Percentiles rank a stretch among this genome's conserved stretches.
Evolutionary conservation across 768 basidiomycete species (phyloP).

Genomic region (Lactarius hengduanensis): DNA sequence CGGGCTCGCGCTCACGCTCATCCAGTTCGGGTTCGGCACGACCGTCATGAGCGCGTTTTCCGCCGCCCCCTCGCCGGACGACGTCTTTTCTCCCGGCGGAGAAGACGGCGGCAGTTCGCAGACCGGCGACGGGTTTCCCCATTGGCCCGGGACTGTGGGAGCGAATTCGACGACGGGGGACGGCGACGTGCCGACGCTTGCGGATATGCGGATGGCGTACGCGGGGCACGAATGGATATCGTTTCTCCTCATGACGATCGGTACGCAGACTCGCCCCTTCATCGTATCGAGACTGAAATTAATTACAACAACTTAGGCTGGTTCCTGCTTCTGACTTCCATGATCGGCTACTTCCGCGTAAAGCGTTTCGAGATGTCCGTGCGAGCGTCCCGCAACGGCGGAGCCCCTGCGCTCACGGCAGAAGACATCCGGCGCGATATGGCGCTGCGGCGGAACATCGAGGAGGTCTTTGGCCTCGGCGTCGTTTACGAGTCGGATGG

Average conservation of each 20-base stretch:
- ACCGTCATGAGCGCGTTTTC: conserved; percentile 33
- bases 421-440: conserved; percentile 22
- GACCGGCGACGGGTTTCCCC: neutral
- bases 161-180: conserved; percentile 25
- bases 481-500: conserved; percentile 8
- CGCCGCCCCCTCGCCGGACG: conserved; percentile 14
- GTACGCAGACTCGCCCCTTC: conserved; percentile 39
- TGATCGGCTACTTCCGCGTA: conserved; percentile 79
- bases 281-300: neutral
- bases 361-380: conserved; percentile 82
- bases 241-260: conserved; percentile 88
- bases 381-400: conserved; percentile 38
- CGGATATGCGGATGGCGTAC: conserved; percentile 29
- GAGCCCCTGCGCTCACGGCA: neutral
- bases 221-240: conserved; percentile 84
- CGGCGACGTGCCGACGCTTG: neutral
- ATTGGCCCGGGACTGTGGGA: conserved; percentile 17
- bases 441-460: conserved; percentile 22
- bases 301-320: conserved; percentile 51
- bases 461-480: conserved; percentile 26
- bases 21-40: conserved; percentile 88
- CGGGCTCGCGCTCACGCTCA: conserved; percentile 92
- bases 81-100: neutral
- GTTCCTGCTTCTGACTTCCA: conserved; percentile 85
- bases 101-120: neutral